phyloP scores from a whole-genome alignment of 805 yeast genomes.

The Suhomyces sp. region DNA sequence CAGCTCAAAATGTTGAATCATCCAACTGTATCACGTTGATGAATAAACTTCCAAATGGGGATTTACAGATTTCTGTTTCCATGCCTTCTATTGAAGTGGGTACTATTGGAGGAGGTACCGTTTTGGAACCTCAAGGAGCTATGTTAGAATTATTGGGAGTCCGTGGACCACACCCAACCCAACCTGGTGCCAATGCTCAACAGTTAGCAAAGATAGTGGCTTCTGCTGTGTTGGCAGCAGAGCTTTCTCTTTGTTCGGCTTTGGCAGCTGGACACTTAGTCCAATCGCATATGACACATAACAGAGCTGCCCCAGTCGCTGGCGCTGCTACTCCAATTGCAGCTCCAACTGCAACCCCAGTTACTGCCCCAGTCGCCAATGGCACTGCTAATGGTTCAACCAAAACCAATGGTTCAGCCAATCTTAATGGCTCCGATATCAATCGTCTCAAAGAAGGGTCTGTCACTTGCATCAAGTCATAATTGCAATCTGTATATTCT shows the following conservation, averaged over 20 bases:
- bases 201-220: constrained; percentile 92
- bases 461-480: constrained; percentile 70
- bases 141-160: constrained; percentile 94
- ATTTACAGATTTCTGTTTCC: constrained; percentile 88
- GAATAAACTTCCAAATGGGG: constrained; percentile 73
- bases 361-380: constrained; percentile 3
- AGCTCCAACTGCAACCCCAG: constrained; percentile 17
- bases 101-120: constrained; percentile 98
- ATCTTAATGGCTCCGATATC: constrained; percentile 20
- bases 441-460: constrained; percentile 67
- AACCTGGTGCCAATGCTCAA: constrained; percentile 93
- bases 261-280: constrained; percentile 98
- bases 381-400: constrained; percentile 1
- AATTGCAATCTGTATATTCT: constrained; percentile 10
- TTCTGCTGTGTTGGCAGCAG: constrained; percentile 93
- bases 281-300: constrained; percentile 95
- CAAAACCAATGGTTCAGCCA: constrained; percentile 4
- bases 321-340: constrained; percentile 24
- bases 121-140: constrained; percentile 94
- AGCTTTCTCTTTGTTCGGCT: constrained; percentile 90
- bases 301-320: constrained; percentile 61
- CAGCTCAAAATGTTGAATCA: constrained; percentile 98
- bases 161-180: constrained; percentile 90
- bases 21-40: constrained; percentile 96
- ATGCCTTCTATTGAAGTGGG: constrained; percentile 99